Evolutionary conservation across 2,329 filamentous ascomycete species (phyloP).

Genomic region (Anthostomella pinea): DNA sequence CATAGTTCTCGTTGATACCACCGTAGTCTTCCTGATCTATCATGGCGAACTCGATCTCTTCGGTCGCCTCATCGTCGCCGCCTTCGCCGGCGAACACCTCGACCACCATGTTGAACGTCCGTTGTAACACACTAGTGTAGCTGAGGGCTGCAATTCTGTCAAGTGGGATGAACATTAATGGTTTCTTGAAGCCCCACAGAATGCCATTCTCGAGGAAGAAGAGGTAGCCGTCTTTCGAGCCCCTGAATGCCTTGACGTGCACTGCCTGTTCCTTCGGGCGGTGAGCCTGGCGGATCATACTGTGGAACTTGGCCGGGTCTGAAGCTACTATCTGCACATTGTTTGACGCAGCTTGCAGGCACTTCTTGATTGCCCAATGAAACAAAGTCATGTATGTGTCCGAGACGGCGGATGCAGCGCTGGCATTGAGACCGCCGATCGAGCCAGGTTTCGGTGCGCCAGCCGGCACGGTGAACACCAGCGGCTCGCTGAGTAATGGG

Average conservation of each 20-base stretch:
- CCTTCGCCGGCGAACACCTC: conserved; percentile 49
- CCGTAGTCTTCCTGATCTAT: conserved; percentile 66
- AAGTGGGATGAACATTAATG: conserved; percentile 61
- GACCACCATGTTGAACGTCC: conserved; percentile 66
- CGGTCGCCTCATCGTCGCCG: conserved; percentile 44
- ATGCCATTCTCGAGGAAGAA: conserved; percentile 67
- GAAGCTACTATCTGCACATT: conserved; percentile 48
- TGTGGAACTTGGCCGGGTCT: conserved; percentile 56
- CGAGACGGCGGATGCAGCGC: conserved; percentile 50
- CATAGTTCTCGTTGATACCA: conserved; percentile 61
- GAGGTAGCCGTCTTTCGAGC: conserved; percentile 65
- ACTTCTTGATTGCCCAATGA: conserved; percentile 56
- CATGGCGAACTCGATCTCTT: conserved; percentile 68
- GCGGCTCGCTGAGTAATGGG: conserved; percentile 47
- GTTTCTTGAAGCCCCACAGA: conserved; percentile 70
- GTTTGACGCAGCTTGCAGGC: conserved; percentile 49
- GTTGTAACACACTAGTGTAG: conserved; percentile 64
- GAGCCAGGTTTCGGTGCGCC: conserved; percentile 59
- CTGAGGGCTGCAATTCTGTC: conserved; percentile 60
- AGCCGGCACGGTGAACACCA: conserved; percentile 62
- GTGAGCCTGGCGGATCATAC: conserved; percentile 53
- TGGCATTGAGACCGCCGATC: conserved; percentile 49
- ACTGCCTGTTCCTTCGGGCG: conserved; percentile 61
- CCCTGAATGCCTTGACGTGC: conserved; percentile 64
- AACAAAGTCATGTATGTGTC: conserved; percentile 59